Percentiles rank a stretch among this genome's conserved stretches.
phyloP scores from a whole-genome alignment of 768 basidiomycete species.

The Lentinula lateritia region DNA sequence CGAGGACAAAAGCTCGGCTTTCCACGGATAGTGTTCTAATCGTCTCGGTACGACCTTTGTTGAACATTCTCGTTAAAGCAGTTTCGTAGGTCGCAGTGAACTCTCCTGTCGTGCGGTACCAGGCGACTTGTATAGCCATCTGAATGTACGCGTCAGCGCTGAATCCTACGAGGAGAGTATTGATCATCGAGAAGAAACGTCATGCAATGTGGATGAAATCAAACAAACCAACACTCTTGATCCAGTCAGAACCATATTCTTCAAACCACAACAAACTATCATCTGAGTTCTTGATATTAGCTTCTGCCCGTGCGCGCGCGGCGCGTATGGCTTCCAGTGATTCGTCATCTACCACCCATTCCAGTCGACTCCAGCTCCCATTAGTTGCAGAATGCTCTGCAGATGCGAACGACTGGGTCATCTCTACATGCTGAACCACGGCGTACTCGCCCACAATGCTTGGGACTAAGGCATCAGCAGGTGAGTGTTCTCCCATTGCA shows the following conservation, averaged over 20 bases:
- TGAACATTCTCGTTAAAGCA: conserved; percentile 80
- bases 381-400: conserved; percentile 5
- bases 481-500: conserved; percentile 86
- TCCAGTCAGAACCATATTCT: conserved; percentile 84
- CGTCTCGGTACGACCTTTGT: conserved; percentile 86
- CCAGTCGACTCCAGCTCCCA: conserved; percentile 51
- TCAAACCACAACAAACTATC: conserved; percentile 77
- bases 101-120: conserved; percentile 69
- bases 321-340: conserved; percentile 49
- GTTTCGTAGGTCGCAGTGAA: conserved; percentile 94
- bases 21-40: conserved; percentile 72
- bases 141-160: conserved; percentile 86
- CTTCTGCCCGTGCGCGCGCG: conserved; percentile 52
- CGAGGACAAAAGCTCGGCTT: conserved; percentile 70
- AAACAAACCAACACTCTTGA: conserved; percentile 62
- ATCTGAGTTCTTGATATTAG: conserved; percentile 74
- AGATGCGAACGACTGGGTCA: conserved; percentile 27
- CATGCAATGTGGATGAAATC: neutral
- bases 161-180: conserved; percentile 29
- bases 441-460: conserved; percentile 84
- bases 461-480: conserved; percentile 86
- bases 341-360: conserved; percentile 68
- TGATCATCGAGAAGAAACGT: neutral
- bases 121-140: conserved; percentile 88
- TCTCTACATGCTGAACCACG: conserved; percentile 62